A percentile compares a stretch with the other conserved stretches of the same genome.
These are phyloP conservation scores for Simmondsia chinensis DNA, from an alignment of 148 eudicot genomes.

Conservation along the genomic window DNA sequence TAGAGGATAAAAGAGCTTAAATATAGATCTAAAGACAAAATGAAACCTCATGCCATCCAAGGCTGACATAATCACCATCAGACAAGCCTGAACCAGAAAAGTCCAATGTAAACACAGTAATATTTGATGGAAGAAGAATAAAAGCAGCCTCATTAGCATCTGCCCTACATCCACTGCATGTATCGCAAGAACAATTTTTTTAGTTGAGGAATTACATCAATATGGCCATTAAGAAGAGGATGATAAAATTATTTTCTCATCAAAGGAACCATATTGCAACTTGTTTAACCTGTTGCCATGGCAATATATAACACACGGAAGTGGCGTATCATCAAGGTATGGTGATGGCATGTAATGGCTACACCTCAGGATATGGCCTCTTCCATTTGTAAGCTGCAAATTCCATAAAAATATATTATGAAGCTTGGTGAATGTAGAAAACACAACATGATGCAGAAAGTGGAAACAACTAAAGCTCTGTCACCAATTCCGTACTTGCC, in stretches of 20 bases:
- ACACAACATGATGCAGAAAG: background rate
- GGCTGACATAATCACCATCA: constrained; percentile 84
- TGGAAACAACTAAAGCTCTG: constrained; percentile 1
- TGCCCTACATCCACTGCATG: constrained; percentile 82
- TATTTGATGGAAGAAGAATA: constrained; percentile 78
- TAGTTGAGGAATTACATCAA: background rate
- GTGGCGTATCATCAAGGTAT: constrained; percentile 46
- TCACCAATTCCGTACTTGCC: constrained; percentile 66
- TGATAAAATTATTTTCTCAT: no score
- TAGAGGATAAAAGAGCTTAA: no score
- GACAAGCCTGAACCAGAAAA: constrained; percentile 93
- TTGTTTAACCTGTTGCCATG: constrained; percentile 75
- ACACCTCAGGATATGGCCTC: constrained; percentile 72
- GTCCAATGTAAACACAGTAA: constrained; percentile 82
- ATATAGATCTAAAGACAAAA: background rate
- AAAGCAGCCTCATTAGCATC: constrained; percentile 95
- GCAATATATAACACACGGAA: constrained; percentile 91
- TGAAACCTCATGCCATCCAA: constrained; percentile 92
- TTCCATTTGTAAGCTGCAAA: constrained; percentile 71
- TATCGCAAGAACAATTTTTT: background rate
- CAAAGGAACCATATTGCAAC: background rate
- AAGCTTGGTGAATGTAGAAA: no score
- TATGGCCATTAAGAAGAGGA: no score
- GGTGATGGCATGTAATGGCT: constrained; percentile 79
- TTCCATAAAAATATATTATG: no score